phyloP scores from a whole-genome alignment of 768 basidiomycete genomes.

The Tephrocybe sp. region DNA sequence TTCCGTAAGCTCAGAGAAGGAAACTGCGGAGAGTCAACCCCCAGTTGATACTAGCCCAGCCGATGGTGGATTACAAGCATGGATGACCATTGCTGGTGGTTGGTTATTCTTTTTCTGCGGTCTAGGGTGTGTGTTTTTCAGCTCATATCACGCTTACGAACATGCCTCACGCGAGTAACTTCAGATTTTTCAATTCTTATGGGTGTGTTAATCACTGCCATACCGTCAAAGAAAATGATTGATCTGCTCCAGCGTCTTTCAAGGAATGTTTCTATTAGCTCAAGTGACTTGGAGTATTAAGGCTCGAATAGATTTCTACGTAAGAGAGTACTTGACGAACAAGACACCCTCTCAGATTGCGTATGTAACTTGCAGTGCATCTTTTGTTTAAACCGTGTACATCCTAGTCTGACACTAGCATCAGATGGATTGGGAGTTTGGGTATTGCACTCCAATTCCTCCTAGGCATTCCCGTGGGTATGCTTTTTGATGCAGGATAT shows the following conservation, averaged over 20 bases:
- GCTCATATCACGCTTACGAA: neutral
- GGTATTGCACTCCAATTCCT: constrained; percentile 30
- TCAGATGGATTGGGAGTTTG: constrained; percentile 32
- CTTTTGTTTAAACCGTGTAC: neutral
- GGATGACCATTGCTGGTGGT: constrained; percentile 14
- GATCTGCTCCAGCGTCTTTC: constrained; percentile 11
- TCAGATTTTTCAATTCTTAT: constrained; percentile 17
- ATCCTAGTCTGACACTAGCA: neutral
- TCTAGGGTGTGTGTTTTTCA: constrained; percentile 8
- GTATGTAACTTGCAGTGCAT: too few relatives aligned
- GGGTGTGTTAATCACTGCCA: constrained; percentile 3
- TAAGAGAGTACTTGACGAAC: constrained; percentile 15
- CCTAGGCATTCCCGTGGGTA: constrained; percentile 26
- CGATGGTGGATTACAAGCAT: constrained; percentile 13
- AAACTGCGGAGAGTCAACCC: too few relatives aligned
- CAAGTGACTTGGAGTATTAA: too few relatives aligned
- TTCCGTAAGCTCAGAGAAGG: too few relatives aligned
- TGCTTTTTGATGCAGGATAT: constrained; percentile 26
- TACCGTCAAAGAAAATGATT: neutral
- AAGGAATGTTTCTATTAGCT: constrained; percentile 5
- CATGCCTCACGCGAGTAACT: neutral
- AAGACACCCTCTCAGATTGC: constrained; percentile 17
- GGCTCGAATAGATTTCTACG: constrained; percentile 14
- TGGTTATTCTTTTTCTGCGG: constrained; percentile 18
- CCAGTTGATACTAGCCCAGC: neutral